Evolutionary conservation across 75 land plant species (phyloP).

Genomic region (Pseudotsuga menziesii): DNA sequence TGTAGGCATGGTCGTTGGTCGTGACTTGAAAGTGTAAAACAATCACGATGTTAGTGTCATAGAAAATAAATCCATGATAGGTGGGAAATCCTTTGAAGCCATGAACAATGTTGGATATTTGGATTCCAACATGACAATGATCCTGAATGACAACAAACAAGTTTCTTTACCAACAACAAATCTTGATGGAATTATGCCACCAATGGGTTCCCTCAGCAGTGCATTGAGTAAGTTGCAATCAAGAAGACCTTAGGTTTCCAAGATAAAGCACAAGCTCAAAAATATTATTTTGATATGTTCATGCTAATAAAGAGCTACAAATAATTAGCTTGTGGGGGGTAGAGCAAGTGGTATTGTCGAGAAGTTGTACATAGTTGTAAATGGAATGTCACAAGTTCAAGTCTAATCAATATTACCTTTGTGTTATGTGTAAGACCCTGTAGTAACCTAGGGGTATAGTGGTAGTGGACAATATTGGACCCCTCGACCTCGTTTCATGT

Average conservation of each 20-base stretch:
- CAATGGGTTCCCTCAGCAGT: slow-evolving; percentile 92
- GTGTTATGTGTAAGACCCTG: too few relatives aligned
- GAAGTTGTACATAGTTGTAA: too few relatives aligned
- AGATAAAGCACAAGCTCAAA: slow-evolving; percentile 36
- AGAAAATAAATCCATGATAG: slow-evolving; percentile 97
- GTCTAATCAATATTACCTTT: too few relatives aligned
- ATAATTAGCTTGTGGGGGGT: neutral
- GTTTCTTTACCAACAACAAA: slow-evolving; percentile 93
- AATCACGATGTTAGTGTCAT: slow-evolving; percentile 85
- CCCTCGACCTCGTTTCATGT: too few relatives aligned
- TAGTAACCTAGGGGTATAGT: too few relatives aligned
- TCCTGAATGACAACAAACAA: slow-evolving; percentile 92
- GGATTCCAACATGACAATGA: slow-evolving; percentile 95
- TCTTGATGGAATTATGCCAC: slow-evolving; percentile 87
- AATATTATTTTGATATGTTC: neutral
- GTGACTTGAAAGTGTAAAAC: slow-evolving; percentile 79
- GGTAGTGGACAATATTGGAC: too few relatives aligned
- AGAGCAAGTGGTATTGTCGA: too few relatives aligned
- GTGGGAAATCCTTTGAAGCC: slow-evolving; percentile 94
- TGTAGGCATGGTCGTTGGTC: slow-evolving; percentile 94
- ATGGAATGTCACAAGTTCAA: too few relatives aligned
- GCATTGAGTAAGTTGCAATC: slow-evolving; percentile 91
- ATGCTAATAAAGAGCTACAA: neutral
- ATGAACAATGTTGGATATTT: slow-evolving; percentile 99
- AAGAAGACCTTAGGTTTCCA: slow-evolving; percentile 91